These are phyloP conservation scores for Yamadazyma buinensis DNA, from an alignment of 1,139 yeast genomes.

Conservation along the genomic window DNA sequence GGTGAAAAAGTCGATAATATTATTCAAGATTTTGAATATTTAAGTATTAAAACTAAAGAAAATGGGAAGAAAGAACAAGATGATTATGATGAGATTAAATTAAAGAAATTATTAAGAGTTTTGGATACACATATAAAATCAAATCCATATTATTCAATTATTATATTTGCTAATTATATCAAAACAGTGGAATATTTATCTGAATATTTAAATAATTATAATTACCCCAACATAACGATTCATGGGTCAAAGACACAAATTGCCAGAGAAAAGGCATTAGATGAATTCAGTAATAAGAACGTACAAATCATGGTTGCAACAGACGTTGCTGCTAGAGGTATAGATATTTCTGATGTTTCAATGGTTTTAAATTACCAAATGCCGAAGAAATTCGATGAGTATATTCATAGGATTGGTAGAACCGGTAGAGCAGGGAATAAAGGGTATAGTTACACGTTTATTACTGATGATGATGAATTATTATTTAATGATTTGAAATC, in stretches of 20 bases:
- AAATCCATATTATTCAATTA: constrained; percentile 45
- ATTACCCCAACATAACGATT: constrained; percentile 51
- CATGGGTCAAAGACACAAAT: constrained; percentile 90
- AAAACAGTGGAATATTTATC: constrained; percentile 67
- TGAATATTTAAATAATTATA: constrained; percentile 40
- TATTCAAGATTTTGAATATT: constrained; percentile 62
- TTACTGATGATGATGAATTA: constrained; percentile 55
- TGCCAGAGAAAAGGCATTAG: constrained; percentile 77
- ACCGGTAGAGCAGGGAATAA: constrained; percentile 90
- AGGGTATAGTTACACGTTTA: constrained; percentile 74
- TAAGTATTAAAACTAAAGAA: no score
- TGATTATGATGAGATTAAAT: constrained; percentile 20
- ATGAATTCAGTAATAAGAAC: constrained; percentile 56
- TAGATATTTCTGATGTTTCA: constrained; percentile 83
- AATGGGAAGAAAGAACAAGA: no score
- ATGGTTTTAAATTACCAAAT: constrained; percentile 84
- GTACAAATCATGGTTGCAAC: constrained; percentile 80
- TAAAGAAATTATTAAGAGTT: constrained; percentile 21
- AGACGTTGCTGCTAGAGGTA: constrained; percentile 96
- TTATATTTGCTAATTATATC: constrained; percentile 78
- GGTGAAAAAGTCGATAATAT: constrained; percentile 65
- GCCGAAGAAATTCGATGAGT: constrained; percentile 74
- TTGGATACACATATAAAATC: constrained; percentile 18
- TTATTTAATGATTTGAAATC: constrained; percentile 50
- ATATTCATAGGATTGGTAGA: constrained; percentile 91